Percentiles rank a stretch among this genome's conserved stretches.
Evolutionary conservation across 2,329 filamentous ascomycete species (phyloP).

Genomic region (Grosmannia huntii): DNA sequence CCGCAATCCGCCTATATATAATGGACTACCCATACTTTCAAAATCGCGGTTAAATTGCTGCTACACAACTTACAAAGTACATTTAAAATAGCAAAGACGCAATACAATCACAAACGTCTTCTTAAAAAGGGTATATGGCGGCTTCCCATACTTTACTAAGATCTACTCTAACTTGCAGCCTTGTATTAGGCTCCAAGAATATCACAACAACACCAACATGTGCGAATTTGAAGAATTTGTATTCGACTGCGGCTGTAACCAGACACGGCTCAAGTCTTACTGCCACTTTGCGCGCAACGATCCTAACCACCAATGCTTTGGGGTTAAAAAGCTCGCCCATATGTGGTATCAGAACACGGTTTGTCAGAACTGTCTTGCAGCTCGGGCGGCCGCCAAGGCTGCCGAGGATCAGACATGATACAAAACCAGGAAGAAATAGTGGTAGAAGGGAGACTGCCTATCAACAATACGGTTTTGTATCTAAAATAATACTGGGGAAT

Average conservation of each 20-base stretch:
- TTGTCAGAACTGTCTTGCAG: constrained; percentile 26
- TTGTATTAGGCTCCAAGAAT: background rate
- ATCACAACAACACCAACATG: constrained; percentile 30
- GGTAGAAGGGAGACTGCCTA: background rate
- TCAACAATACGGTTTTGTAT: background rate
- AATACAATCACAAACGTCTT: too few relatives aligned
- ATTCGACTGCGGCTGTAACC: constrained; percentile 51
- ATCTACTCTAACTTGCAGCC: too few relatives aligned
- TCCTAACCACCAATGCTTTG: constrained; percentile 53
- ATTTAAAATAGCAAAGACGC: too few relatives aligned
- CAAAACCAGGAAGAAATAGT: background rate
- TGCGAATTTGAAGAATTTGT: constrained; percentile 59
- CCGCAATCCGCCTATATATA: background rate
- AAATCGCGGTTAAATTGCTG: background rate
- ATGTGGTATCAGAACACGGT: constrained; percentile 42
- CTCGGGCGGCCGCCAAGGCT: background rate
- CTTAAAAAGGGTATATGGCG: background rate
- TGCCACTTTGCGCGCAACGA: constrained; percentile 68
- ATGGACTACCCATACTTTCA: background rate
- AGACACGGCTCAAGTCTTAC: constrained; percentile 48
- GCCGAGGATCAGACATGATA: background rate
- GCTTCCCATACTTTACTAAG: background rate
- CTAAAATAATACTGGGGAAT: background rate
- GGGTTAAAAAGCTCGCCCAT: constrained; percentile 51
- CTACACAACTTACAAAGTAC: background rate